A percentile compares a stretch with the other conserved stretches of the same genome.
These are phyloP conservation scores for Russula dissimulans DNA, from an alignment of 768 basidiomycete species.

Conservation along the genomic window DNA sequence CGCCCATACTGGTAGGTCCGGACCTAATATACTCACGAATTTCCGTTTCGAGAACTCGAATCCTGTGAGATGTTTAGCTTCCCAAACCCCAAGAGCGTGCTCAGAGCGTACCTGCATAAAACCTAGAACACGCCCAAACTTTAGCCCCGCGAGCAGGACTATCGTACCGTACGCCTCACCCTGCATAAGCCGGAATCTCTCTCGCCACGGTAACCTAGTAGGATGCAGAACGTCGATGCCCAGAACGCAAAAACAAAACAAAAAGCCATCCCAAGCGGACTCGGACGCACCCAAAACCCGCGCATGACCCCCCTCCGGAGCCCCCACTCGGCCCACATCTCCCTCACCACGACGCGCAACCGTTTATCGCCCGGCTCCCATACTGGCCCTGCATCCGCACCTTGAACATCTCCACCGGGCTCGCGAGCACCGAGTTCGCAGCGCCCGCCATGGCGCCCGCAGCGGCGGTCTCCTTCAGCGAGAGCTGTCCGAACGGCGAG, in stretches of 20 bases:
- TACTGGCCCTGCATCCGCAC: constrained; percentile 97
- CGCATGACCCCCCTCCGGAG: constrained; percentile 87
- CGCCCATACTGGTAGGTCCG: constrained; percentile 75
- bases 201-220: constrained; percentile 75
- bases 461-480: constrained; percentile 66
- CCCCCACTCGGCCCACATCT: constrained; percentile 86
- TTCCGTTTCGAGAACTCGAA: constrained; percentile 86
- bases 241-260: background rate
- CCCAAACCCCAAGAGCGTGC: background rate
- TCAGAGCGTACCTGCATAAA: constrained; percentile 48
- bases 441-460: constrained; percentile 94
- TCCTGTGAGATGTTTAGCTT: constrained; percentile 32
- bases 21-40: constrained; percentile 55
- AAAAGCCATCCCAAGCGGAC: background rate
- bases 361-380: constrained; percentile 73
- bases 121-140: constrained; percentile 32
- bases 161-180: constrained; percentile 31
- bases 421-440: constrained; percentile 81
- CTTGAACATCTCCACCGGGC: constrained; percentile 98
- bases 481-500: constrained; percentile 81
- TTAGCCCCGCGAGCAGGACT: background rate
- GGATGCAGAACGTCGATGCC: background rate
- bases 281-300: constrained; percentile 77
- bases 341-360: constrained; percentile 57
- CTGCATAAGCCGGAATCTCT: constrained; percentile 96